Percentiles rank a stretch among this genome's conserved stretches.
phyloP scores from a whole-genome alignment of 106 monocot genomes.

The Apostasia shenzhenica region DNA sequence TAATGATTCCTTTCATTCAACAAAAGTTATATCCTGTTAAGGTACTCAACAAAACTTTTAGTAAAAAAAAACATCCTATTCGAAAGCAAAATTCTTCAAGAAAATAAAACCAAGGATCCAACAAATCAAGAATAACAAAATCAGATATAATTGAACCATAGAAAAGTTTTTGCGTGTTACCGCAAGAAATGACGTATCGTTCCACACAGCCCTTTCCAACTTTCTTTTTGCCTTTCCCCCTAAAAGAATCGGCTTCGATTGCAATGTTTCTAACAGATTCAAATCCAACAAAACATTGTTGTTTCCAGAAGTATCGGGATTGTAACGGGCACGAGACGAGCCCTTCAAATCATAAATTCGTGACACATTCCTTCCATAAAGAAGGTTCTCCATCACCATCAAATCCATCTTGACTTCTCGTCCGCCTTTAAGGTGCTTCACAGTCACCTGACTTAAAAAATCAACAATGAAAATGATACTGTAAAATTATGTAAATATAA shows the following conservation, averaged over 20 bases:
- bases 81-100: too few species aligned
- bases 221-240: conserved; percentile 79
- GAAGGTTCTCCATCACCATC: conserved; percentile 94
- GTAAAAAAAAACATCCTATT: too few species aligned
- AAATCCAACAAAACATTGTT: conserved; percentile 80
- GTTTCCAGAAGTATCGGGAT: conserved; percentile 60
- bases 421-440: conserved; percentile 71
- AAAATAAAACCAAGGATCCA: too few species aligned
- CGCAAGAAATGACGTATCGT: conserved; percentile 96
- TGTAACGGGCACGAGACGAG: conserved; percentile 74
- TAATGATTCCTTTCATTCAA: too few species aligned
- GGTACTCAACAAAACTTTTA: too few species aligned
- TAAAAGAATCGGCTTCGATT: conserved; percentile 78
- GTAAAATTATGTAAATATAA: neutral
- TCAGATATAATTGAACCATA: too few species aligned
- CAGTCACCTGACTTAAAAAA: conserved; percentile 40
- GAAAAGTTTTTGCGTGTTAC: conserved; percentile 23
- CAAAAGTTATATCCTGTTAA: too few species aligned
- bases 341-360: conserved; percentile 96
- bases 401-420: conserved; percentile 75
- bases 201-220: conserved; percentile 94
- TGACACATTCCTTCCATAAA: conserved; percentile 64
- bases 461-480: neutral
- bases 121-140: too few species aligned
- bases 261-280: conserved; percentile 72